These are phyloP conservation scores for Lippia alba DNA, from an alignment of 305 asterid genomes.

Conservation along the genomic window DNA sequence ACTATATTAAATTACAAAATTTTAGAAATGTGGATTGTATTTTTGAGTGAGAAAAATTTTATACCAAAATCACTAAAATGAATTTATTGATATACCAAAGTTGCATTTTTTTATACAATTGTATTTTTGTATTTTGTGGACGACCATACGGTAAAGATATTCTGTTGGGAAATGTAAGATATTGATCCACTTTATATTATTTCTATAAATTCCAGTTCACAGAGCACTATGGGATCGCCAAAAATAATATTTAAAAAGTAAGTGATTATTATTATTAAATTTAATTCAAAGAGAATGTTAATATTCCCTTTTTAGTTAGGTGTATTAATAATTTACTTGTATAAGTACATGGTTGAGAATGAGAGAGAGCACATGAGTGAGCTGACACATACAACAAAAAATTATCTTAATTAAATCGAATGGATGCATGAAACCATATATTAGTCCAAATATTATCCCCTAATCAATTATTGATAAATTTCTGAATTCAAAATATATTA, in stretches of 20 bases:
- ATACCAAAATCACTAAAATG: too few species aligned
- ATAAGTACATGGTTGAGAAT: constrained; percentile 22
- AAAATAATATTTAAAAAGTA: neutral
- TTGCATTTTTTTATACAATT: too few species aligned
- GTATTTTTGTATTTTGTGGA: neutral
- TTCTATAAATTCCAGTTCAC: constrained; percentile 33
- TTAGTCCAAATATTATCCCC: constrained; percentile 22
- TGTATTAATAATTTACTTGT: constrained; percentile 7
- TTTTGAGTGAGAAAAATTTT: too few species aligned
- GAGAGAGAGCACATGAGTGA: constrained; percentile 27
- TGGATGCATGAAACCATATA: neutral
- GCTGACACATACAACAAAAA: constrained; percentile 8
- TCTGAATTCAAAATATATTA: too few species aligned
- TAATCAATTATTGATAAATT: neutral
- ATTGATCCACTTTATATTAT: constrained; percentile 35
- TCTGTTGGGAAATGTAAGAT: constrained; percentile 31
- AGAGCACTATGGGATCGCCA: constrained; percentile 39
- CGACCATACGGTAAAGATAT: constrained; percentile 10
- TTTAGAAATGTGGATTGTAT: too few species aligned
- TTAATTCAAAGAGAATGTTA: constrained; percentile 34
- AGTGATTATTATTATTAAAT: constrained; percentile 10
- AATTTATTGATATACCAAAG: too few species aligned
- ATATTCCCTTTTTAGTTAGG: neutral
- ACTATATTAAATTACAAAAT: too few species aligned
- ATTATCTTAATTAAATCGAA: constrained; percentile 1